These are phyloP conservation scores for Sporopachydermia cereana DNA, from an alignment of 1,139 yeast species.

Conservation along the genomic window DNA sequence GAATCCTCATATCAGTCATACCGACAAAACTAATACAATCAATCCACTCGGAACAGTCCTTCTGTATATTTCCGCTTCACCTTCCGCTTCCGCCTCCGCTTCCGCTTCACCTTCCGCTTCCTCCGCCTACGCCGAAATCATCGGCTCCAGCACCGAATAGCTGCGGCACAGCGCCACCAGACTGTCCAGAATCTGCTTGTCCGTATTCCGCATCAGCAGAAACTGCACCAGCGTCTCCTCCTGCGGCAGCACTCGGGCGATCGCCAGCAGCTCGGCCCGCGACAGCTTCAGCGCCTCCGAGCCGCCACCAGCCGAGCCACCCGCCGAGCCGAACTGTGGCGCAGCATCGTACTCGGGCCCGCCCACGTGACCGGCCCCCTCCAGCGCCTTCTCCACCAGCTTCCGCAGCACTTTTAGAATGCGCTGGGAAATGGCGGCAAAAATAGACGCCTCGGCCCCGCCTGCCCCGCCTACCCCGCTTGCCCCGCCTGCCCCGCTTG, in stretches of 20 bases:
- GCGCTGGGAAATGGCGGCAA: conserved; percentile 24
- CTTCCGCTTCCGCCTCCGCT: no score
- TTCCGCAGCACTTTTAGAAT: conserved; percentile 23
- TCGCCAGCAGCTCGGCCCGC: background rate
- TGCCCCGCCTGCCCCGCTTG: conserved; percentile 4
- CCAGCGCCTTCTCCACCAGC: conserved; percentile 23
- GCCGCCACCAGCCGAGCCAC: background rate
- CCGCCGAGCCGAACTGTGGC: background rate
- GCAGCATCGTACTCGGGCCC: background rate
- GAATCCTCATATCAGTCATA: no score
- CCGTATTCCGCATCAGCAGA: conserved; percentile 25
- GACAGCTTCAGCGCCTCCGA: background rate
- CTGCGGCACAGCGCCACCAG: background rate
- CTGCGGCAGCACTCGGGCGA: background rate
- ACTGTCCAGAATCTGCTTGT: conserved; percentile 20
- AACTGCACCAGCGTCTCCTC: conserved; percentile 25
- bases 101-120: background rate
- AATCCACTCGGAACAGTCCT: no score
- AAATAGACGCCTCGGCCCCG: conserved; percentile 22
- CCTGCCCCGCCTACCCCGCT: conserved; percentile 6
- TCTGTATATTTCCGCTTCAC: no score
- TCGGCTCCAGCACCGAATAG: background rate
- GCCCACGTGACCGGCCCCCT: conserved; percentile 8
- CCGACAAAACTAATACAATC: no score
- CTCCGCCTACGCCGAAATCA: background rate